These are phyloP conservation scores for Earliella scabrosa DNA, from an alignment of 1,284 basidiomycete species.

Conservation along the genomic window DNA sequence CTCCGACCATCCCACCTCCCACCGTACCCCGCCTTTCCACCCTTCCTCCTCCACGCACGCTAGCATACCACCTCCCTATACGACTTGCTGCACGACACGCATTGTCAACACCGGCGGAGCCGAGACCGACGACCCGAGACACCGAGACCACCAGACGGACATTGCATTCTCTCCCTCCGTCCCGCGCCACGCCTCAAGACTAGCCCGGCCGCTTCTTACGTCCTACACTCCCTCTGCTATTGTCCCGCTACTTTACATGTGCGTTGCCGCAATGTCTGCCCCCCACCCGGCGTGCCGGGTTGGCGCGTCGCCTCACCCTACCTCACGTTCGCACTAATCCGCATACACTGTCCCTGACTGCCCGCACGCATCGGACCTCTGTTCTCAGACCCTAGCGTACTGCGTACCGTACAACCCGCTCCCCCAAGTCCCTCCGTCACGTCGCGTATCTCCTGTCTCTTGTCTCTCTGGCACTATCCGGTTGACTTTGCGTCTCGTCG, in stretches of 20 bases:
- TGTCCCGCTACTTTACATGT: slow-evolving; percentile 18
- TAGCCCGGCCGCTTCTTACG: slow-evolving; percentile 4
- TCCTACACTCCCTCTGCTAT: slow-evolving; percentile 2
- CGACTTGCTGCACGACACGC: slow-evolving; percentile 17
- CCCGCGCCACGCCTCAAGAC: slow-evolving; percentile 5
- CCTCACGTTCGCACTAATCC: slow-evolving; percentile 19
- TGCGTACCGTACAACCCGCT: slow-evolving; percentile 4
- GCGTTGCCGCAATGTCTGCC: slow-evolving; percentile 19
- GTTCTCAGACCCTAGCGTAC: slow-evolving; percentile 14
- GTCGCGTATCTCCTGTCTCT: slow-evolving; percentile 9
- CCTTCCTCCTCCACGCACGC: background rate
- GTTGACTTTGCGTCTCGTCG: slow-evolving; percentile 20
- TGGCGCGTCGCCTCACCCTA: background rate
- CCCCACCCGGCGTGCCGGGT: slow-evolving; percentile 19
- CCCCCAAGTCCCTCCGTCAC: background rate
- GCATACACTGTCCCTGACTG: background rate
- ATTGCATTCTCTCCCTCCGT: slow-evolving; percentile 2
- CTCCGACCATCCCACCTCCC: slow-evolving; percentile 1
- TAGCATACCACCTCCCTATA: slow-evolving; percentile 15
- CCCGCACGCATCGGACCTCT: slow-evolving; percentile 10
- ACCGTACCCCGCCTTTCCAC: background rate
- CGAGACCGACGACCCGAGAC: slow-evolving; percentile 26
- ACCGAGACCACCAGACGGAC: slow-evolving; percentile 27
- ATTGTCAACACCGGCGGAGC: slow-evolving; percentile 21
- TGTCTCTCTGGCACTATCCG: slow-evolving; percentile 8